Conservation (phyloP, 2,329 filamentous ascomycete genomes). For the Clarireedia homoeocarpa region DNA sequence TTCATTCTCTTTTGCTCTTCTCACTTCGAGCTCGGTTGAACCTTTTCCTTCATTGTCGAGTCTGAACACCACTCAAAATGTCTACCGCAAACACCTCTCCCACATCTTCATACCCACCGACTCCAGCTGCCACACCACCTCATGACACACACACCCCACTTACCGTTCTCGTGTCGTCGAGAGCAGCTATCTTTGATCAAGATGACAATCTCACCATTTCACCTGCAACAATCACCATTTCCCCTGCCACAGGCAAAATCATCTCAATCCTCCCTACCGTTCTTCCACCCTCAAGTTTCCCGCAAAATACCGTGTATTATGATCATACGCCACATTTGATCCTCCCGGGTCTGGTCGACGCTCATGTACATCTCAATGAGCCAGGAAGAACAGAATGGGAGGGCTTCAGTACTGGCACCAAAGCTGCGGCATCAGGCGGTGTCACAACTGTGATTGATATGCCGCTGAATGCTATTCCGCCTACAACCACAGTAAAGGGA, state of each 20-base stretch:
- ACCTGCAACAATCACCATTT: conserved; percentile 77
- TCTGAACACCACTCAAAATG: conserved; percentile 15
- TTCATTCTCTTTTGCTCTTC: background rate
- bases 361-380: conserved; percentile 96
- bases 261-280: conserved; percentile 65
- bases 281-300: conserved; percentile 69
- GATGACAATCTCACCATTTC: conserved; percentile 56
- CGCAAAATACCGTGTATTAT: conserved; percentile 62
- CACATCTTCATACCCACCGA: conserved; percentile 18
- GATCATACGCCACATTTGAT: conserved; percentile 82
- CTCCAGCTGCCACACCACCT: conserved; percentile 26
- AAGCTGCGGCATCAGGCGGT: conserved; percentile 88
- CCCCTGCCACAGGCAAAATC: conserved; percentile 75
- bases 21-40: too few relatives aligned
- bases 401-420: conserved; percentile 90
- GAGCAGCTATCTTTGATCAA: conserved; percentile 69
- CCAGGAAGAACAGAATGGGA: conserved; percentile 97
- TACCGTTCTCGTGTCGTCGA: conserved; percentile 74
- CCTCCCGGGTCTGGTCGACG: conserved; percentile 87
- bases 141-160: conserved; percentile 37
- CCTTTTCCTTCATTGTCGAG: background rate
- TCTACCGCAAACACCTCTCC: conserved; percentile 7
- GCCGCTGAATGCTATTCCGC: conserved; percentile 94
- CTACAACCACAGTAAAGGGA: conserved; percentile 79
- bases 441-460: conserved; percentile 97